Evolutionary conservation across 371 early-diverging fungal genomes (phyloP).

Genomic region (Mortierella sp.): DNA sequence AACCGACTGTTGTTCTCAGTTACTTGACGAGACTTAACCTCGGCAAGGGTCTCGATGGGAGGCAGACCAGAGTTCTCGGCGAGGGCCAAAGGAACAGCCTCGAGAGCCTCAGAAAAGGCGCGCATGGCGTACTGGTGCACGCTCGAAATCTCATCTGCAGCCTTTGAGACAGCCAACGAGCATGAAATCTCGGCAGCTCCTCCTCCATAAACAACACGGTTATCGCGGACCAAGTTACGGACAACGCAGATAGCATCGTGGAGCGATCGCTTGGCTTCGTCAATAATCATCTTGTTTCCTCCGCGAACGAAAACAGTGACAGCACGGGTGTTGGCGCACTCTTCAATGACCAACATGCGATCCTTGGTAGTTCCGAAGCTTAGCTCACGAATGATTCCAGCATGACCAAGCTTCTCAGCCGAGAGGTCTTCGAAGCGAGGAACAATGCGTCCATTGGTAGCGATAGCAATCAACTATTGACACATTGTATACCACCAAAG

Average conservation of each 20-base stretch:
- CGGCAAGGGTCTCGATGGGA: conserved; percentile 95
- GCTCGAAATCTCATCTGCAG: conserved; percentile 84
- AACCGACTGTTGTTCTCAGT: conserved; percentile 86
- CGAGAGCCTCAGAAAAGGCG: conserved; percentile 97
- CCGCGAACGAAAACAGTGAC: conserved; percentile 99
- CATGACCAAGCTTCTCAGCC: conserved; percentile 93
- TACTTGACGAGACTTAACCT: conserved; percentile 94
- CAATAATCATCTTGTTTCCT: conserved; percentile 99
- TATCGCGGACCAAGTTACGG: conserved; percentile 97
- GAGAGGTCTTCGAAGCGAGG: conserved; percentile 99
- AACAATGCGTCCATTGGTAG: conserved; percentile 99
- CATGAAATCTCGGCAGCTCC: conserved; percentile 99
- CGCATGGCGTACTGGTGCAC: conserved; percentile 98
- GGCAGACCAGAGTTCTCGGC: conserved; percentile 98
- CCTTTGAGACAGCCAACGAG: conserved; percentile 92
- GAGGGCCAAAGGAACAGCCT: conserved; percentile 96
- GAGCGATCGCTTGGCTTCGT: conserved; percentile 99
- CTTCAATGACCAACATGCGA: conserved; percentile 98
- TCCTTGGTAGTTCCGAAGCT: conserved; percentile 99
- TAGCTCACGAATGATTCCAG: conserved; percentile 95
- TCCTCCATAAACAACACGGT: conserved; percentile 99
- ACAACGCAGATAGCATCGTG: conserved; percentile 99
- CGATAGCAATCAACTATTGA: conserved; percentile 94
- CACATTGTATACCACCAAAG: neutral
- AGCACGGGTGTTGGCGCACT: conserved; percentile 97